Evolutionary conservation across 306 rosid genomes (phyloP), one percentile per base, ranked within the genome.

Genomic region (Cicer judaicum): DNA sequence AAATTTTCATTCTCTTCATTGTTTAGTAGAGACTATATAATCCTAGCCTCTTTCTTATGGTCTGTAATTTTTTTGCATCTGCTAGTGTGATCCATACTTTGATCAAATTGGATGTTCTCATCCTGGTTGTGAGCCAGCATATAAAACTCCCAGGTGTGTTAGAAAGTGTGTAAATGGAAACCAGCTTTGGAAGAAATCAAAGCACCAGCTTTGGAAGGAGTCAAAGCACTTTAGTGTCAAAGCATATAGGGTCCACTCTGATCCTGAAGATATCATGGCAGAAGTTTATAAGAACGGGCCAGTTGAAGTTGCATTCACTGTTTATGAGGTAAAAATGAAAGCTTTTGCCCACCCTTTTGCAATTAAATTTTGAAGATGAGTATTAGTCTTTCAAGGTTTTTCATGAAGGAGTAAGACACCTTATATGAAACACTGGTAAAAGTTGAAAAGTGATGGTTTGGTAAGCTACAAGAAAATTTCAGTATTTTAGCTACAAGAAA

Each of bases 91-190:
- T 82, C 98, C 98, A 57, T 94, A 94, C 84, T 91, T 94, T 52
- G 98, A 94, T 82, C 72, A 83, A 76, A 85, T 52, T 21, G 85
- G 72, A 93, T 88, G 78, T 80, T 86, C 98, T 54, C 98, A 94
- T 80, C 98, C 98, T 82, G 97, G 97, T 65, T 94, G 98, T 75
- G 98, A 91, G 83, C 97, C 98, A 53, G 92, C 42, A 54, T 94
- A 78, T 83, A 68, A 71, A 15, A 94, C 98, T 57, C 98, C 97
- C 13, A 91, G 69, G 86, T 91, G 98, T 42, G 85, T 82, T 19
- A 86, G 62, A 59, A 86, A 94, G 79, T 94, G 97, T 65, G 93
- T 82, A 15, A 40, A 78, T 16, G 76, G 85, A 66, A 94, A 94
- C 89, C 90, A 80, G 82, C 53, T 85, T 13, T 94, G 97, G 97